These are phyloP conservation scores for Sclerotinia sclerotiorum DNA, from an alignment of 2,329 filamentous ascomycete species.

Conservation along the genomic window DNA sequence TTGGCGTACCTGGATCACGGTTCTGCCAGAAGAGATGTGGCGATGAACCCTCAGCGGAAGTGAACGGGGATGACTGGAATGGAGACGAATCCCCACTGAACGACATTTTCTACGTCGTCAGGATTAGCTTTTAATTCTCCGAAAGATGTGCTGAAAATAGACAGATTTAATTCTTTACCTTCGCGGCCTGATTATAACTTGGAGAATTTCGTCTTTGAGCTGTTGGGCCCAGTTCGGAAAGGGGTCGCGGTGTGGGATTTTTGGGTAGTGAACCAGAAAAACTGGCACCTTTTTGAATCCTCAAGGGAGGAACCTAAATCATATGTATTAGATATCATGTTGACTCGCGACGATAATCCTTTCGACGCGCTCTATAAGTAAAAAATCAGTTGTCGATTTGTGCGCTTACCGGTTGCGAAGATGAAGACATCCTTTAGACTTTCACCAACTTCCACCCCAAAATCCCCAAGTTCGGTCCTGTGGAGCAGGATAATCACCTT, in stretches of 20 bases:
- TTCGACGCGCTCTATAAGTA: not conserved
- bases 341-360: not conserved
- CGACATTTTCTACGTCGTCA: conserved; percentile 58
- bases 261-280: conserved; percentile 59
- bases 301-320: conserved; percentile 69
- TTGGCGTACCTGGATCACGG: conserved; percentile 66
- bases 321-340: conserved; percentile 16
- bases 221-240: conserved; percentile 85
- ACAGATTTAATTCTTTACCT: conserved; percentile 53
- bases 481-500: conserved; percentile 20
- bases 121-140: conserved; percentile 37
- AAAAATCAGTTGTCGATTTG: not conserved
- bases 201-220: conserved; percentile 89
- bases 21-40: conserved; percentile 90
- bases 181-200: conserved; percentile 75
- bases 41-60: conserved; percentile 60
- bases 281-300: conserved; percentile 70
- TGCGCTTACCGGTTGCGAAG: conserved; percentile 35
- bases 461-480: not conserved
- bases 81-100: conserved; percentile 74
- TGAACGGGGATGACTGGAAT: conserved; percentile 79
- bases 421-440: conserved; percentile 31
- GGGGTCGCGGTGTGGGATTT: conserved; percentile 66
- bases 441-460: conserved; percentile 16
- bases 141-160: conserved; percentile 29